These are phyloP conservation scores for Phytopythium sindhum DNA, from an alignment of 352 stramenopile genomes.

Conservation along the genomic window DNA sequence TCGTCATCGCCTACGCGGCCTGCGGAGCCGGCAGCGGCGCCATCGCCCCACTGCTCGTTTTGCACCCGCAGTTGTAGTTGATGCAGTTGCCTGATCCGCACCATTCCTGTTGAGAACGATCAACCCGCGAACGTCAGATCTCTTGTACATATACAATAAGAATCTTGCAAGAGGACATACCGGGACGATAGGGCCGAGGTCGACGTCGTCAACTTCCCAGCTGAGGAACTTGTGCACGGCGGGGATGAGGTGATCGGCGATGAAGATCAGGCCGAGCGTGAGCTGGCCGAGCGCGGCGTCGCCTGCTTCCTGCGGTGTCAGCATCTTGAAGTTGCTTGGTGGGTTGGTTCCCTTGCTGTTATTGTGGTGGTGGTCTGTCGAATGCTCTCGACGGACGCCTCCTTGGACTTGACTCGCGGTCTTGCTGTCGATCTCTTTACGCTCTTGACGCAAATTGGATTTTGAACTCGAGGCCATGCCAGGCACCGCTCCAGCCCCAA, in stretches of 20 bases:
- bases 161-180: slow-evolving; percentile 5
- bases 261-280: slow-evolving; percentile 25
- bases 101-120: slow-evolving; percentile 9
- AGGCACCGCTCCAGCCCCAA: too few relatives aligned
- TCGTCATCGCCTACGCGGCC: slow-evolving; percentile 3
- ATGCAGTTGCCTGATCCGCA: slow-evolving; percentile 9
- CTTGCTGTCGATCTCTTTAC: slow-evolving; percentile 4
- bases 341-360: not conserved
- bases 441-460: slow-evolving; percentile 6
- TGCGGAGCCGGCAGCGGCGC: slow-evolving; percentile 1
- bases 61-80: slow-evolving; percentile 3
- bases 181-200: slow-evolving; percentile 30
- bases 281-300: slow-evolving; percentile 37
- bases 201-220: slow-evolving; percentile 31
- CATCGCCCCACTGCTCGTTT: not conserved
- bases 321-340: slow-evolving; percentile 12
- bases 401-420: not conserved
- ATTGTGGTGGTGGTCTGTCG: not conserved
- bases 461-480: not conserved
- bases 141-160: not conserved
- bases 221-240: slow-evolving; percentile 41
- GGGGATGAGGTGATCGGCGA: slow-evolving; percentile 42
- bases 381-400: not conserved
- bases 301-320: slow-evolving; percentile 31
- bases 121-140: not conserved